These are phyloP conservation scores for Ilyonectria mors-panacis DNA, from an alignment of 2,329 filamentous ascomycete genomes.

Conservation along the genomic window DNA sequence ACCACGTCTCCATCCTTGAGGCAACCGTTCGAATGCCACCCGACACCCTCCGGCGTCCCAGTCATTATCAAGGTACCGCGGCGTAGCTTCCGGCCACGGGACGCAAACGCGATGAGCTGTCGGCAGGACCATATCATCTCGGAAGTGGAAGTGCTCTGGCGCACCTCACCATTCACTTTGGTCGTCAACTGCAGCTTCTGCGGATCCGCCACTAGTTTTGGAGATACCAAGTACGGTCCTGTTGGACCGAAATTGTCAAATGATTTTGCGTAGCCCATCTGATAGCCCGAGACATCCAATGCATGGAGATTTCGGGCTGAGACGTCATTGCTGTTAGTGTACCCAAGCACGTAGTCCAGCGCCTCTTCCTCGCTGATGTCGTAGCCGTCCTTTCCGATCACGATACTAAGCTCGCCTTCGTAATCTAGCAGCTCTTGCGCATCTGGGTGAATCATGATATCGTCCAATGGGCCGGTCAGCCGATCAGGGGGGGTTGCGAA, in stretches of 20 bases:
- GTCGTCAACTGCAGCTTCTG: slow-evolving; percentile 19
- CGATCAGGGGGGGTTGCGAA: slow-evolving; percentile 19
- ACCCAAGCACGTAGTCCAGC: slow-evolving; percentile 65
- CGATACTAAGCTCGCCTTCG: slow-evolving; percentile 61
- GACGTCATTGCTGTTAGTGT: slow-evolving; percentile 68
- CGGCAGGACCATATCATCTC: slow-evolving; percentile 26
- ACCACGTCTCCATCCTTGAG: slow-evolving; percentile 19
- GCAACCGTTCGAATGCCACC: slow-evolving; percentile 17
- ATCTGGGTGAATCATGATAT: slow-evolving; percentile 22
- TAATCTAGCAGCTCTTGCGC: slow-evolving; percentile 54
- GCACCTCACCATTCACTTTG: slow-evolving; percentile 21
- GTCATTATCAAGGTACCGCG: slow-evolving; percentile 28
- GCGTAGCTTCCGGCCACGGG: slow-evolving; percentile 18
- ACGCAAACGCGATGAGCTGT: slow-evolving; percentile 24
- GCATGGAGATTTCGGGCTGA: slow-evolving; percentile 46
- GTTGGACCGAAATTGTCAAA: slow-evolving; percentile 24
- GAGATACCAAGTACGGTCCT: slow-evolving; percentile 19
- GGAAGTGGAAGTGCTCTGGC: slow-evolving; percentile 19
- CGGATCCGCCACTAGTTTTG: slow-evolving; percentile 16
- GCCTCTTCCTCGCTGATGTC: slow-evolving; percentile 61
- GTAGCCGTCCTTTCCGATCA: slow-evolving; percentile 65
- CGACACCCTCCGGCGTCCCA: slow-evolving; percentile 17
- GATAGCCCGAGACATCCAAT: slow-evolving; percentile 18
- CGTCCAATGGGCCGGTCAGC: slow-evolving; percentile 16
- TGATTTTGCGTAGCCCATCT: slow-evolving; percentile 25